phyloP scores from a whole-genome alignment of 805 yeast genomes.

The Pichia thaimueangensis region DNA sequence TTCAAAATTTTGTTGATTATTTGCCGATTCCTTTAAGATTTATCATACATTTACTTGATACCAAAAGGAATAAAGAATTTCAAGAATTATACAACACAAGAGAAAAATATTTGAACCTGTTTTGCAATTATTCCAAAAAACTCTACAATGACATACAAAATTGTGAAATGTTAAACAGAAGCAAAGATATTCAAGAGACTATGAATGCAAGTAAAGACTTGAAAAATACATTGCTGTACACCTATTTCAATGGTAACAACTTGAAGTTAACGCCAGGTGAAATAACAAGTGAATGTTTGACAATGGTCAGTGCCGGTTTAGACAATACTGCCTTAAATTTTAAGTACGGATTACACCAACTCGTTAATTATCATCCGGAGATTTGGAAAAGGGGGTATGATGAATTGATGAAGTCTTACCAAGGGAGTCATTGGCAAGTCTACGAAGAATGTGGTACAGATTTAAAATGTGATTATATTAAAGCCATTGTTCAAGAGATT shows the following conservation, averaged over 20 bases:
- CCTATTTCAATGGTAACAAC: slow-evolving; percentile 18
- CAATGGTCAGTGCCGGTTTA: slow-evolving; percentile 75
- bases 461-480: slow-evolving; percentile 40
- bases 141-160: not conserved
- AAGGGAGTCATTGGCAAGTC: slow-evolving; percentile 19
- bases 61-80: slow-evolving; percentile 15
- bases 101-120: slow-evolving; percentile 40
- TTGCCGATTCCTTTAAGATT: slow-evolving; percentile 38
- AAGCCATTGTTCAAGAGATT: slow-evolving; percentile 58
- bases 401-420: slow-evolving; percentile 33
- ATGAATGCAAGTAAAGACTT: slow-evolving; percentile 4
- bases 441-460: slow-evolving; percentile 21
- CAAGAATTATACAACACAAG: slow-evolving; percentile 36
- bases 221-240: slow-evolving; percentile 23
- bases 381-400: slow-evolving; percentile 40
- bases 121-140: slow-evolving; percentile 28
- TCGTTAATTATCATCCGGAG: slow-evolving; percentile 33
- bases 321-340: slow-evolving; percentile 65
- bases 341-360: slow-evolving; percentile 53
- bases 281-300: slow-evolving; percentile 51
- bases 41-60: slow-evolving; percentile 15
- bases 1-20: slow-evolving; percentile 49
- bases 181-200: not conserved
- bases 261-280: slow-evolving; percentile 11
- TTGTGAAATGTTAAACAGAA: not conserved